Evolutionary conservation across 2,329 filamentous ascomycete species (phyloP).

Genomic region (Trichoderma arundinaceum): DNA sequence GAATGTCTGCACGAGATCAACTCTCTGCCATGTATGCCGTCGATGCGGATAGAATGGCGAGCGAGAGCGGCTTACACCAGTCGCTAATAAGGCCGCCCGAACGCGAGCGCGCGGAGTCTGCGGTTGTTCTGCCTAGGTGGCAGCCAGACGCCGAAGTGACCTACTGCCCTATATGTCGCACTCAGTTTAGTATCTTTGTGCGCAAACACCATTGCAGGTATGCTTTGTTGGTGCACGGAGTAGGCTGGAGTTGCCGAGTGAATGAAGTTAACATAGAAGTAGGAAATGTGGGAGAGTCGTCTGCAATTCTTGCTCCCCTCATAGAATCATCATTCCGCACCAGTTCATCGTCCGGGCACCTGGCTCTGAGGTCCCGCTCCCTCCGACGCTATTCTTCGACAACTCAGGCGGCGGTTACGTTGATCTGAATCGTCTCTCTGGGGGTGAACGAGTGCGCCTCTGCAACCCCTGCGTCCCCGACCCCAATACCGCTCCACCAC

Average conservation of each 20-base stretch:
- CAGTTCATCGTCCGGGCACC: conserved; percentile 90
- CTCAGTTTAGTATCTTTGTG: conserved; percentile 81
- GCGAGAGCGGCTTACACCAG: conserved; percentile 24
- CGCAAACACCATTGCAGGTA: conserved; percentile 92
- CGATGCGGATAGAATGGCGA: conserved; percentile 12
- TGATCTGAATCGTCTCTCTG: conserved; percentile 54
- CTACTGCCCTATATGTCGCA: conserved; percentile 82
- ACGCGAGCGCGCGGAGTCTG: conserved; percentile 23
- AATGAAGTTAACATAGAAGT: conserved; percentile 32
- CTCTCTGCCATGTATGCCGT: conserved; percentile 17
- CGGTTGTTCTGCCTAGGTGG: conserved; percentile 74
- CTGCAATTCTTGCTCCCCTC: conserved; percentile 86
- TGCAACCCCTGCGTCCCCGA: conserved; percentile 69
- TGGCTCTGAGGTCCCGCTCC: conserved; percentile 48
- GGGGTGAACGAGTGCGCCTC: conserved; percentile 63
- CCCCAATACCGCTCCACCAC: conserved; percentile 63
- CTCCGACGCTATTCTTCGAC: conserved; percentile 47
- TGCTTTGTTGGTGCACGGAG: conserved; percentile 37
- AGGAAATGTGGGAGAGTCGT: conserved; percentile 94
- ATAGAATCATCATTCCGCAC: conserved; percentile 91
- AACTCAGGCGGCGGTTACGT: conserved; percentile 49
- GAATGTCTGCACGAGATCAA: conserved; percentile 14
- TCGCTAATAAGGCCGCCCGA: background rate
- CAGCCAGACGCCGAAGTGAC: conserved; percentile 85
- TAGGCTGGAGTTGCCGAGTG: background rate